Evolutionary conservation across 371 early-diverging fungal genomes (phyloP), one percentile per base, ranked within the genome.

Genomic region (Zancudomyces culisetae): DNA sequence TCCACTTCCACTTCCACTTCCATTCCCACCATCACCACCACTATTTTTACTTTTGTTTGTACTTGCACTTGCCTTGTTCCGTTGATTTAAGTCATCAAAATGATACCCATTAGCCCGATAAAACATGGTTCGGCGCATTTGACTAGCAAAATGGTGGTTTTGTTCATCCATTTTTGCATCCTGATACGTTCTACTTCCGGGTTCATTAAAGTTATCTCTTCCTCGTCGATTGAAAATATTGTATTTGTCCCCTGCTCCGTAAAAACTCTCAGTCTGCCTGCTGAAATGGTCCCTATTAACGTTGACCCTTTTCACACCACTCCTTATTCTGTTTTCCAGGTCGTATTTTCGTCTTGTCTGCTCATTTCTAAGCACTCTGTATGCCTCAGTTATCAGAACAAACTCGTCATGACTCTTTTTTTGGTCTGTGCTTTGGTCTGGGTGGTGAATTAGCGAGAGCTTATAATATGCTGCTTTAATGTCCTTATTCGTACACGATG

Each of bases 391-490:
- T 23, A 51, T 51, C 30, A 21, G 4, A 18, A 51, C 8, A 45
- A 51, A 51, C 30, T 51, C 24, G 21, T 12, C 51, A 51, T 51
- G 40, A 18, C 15, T 35, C 28, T 45, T 45, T 24, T 27, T 45
- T 18, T 15, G 6, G n/a, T 23, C 23, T 6, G 35, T 51, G 13
- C 18, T 3, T 18, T 15, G 18, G n/a, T 51, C 51, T 51, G 51
- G 51, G 30, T 51, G 51, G 30, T 40, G 30, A 6, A 12, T 3
- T n/a, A 51, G 30, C 21, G 51, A 51, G 18, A 51, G 26, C n/a
- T 51, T 45, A 26, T 51, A 51, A 30, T 42, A 51, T 26, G 23
- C 28, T 18, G 43, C 8, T n/a, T 51, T 51, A n/a, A 51, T 51
- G 4, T 51, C 43, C 40, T 51, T 51, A 18, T 24, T 39, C 30